Base-by-base conservation (phyloP, 257 asterid species). In the Lavandula angustifolia region DNA sequence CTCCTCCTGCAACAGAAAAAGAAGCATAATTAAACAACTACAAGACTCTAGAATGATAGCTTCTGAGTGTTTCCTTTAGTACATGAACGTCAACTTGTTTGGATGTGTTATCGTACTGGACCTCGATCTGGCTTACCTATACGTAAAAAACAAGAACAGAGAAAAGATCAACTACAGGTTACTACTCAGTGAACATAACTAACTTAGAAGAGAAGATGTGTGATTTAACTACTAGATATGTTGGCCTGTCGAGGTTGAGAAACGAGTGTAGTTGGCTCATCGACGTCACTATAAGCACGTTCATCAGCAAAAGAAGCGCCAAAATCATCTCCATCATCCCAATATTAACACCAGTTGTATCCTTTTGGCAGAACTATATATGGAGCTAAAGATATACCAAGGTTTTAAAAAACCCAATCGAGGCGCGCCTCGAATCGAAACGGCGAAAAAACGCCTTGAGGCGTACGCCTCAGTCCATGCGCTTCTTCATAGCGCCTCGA, bases 241-340 rank as follows among this genome's bases (percentile, higher is more conserved):
- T 22, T 22, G 27, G 89, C 99, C 99, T 89, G 97, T 17, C 97
- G 97, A 57, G 97, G 97, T 77, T 89, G 97, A 75, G 96, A 89
- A 68, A 92, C 89, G 67, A 92, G 96, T 32, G 72, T 76, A 71
- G 52, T 82, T 1, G 85, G 73, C 67, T 87, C 96, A 31, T 84
- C 95, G 13, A 46, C 70, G 61, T 85, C 92, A 75, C 82, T 79
- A 70, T 76, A 74, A 73, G 79, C 76, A 69, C 80, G 72, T 65
- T 70, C 92, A 72, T 75, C 85, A 73, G 84, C 92, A 56, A 68
- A 83, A 52, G 60, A 73, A 48, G 85, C 95, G 66, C 74, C 84
- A 74, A 70, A 78, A 68, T 76, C 87, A 75, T 77, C 81, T 31
- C 80, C 89, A 50, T 84, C 88, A 44, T 10, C n/a, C 17, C 18